Base-by-base conservation (phyloP, 306 rosid species). In the Benincasa hispida region DNA sequence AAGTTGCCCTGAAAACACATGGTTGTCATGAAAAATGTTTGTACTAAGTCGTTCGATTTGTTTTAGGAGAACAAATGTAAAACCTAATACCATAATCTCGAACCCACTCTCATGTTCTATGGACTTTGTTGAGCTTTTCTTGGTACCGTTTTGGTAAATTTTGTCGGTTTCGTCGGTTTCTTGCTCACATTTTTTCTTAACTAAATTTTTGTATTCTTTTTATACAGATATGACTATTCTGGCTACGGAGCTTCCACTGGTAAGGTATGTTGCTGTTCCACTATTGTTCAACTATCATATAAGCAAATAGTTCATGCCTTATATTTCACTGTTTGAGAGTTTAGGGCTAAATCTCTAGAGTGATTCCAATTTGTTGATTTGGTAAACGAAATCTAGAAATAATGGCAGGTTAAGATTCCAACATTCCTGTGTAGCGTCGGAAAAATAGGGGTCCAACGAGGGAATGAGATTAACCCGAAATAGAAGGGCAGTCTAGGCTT, bases 211-310 rank as follows among this genome's bases (percentile, higher is more conserved):
- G 10, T 22, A 28, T 60, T 70, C 79, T 75, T 81, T 22, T 82
- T 51, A 69, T 88, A 88, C 98, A 95, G 99, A 82, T 95, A 90
- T 79, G 99, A 95, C 83, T 95, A 90, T 80, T 95, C 98, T 84
- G 99, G 99, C 60, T 95, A 95, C 79, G 99, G 99, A 80, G 98
- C 97, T 85, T 95, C 99, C 66, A 88, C 96, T 25, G 99, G 99
- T 82, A 87, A 88, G 93, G 99, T 95, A 88, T 79, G 85, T 77
- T 51, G 78, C 72, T 75, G 76, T 79, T 48, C 78, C 37, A 50
- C 35, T 65, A n/a, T 60, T 55, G 32, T 6, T 9, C 15, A 2
- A 13, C 54, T 15, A 10, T 22, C 34, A 66, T 39, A 1, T 66
- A 69, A 69, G 19, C 2, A 13, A 7, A 45, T 9, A 8, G 1